Evolutionary conservation across 139 green algal species (phyloP).

Genomic region (Dunaliella primolecta): DNA sequence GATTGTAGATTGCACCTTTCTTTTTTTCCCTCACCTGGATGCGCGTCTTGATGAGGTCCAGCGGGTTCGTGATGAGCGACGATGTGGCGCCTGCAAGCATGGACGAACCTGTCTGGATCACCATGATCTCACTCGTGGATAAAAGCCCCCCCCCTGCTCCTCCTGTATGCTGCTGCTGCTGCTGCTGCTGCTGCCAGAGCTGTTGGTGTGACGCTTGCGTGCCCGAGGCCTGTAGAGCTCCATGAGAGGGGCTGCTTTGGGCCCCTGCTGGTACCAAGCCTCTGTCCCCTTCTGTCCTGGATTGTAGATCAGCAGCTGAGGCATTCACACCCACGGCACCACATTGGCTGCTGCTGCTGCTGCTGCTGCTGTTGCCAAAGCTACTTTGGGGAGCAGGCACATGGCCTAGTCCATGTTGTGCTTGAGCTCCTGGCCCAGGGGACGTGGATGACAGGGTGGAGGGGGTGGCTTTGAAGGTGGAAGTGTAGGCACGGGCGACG

Average conservation of each 20-base stretch:
- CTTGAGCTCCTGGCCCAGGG: no score
- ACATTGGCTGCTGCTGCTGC: background rate
- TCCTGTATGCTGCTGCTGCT: background rate
- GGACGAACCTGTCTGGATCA: conserved; percentile 61
- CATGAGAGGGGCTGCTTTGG: no score
- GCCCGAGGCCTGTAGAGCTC: no score
- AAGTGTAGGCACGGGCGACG: background rate
- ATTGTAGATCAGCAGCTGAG: no score
- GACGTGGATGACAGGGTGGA: background rate
- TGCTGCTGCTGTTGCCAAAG: background rate
- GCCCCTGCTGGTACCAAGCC: no score
- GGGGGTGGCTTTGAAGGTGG: background rate
- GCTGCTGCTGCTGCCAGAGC: background rate
- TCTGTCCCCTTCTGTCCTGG: no score
- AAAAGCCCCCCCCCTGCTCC: background rate
- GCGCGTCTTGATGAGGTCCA: conserved; percentile 82
- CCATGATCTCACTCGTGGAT: conserved; percentile 47
- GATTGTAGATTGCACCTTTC: no score
- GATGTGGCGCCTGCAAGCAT: conserved; percentile 65
- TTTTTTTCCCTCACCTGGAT: conserved; percentile 55
- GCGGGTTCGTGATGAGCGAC: conserved; percentile 67
- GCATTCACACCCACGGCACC: no score
- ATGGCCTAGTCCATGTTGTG: no score
- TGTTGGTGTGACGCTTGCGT: background rate
- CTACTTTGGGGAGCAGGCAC: no score